Conservation (phyloP, 179 eudicot species). For the Sideroxylon spinosum region DNA sequence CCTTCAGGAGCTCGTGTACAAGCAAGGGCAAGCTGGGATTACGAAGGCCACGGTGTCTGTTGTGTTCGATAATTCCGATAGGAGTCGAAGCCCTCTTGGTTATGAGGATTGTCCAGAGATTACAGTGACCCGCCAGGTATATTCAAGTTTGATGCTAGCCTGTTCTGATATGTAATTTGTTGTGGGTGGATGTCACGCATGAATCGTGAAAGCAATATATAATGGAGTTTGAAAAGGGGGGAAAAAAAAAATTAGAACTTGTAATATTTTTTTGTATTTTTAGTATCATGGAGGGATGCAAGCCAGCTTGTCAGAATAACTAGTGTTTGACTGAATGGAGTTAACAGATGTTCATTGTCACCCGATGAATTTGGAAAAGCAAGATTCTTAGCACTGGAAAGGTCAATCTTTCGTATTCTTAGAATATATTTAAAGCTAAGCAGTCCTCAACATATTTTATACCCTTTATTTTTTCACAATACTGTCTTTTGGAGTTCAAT, state of each 20-base stretch:
- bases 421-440: too few relatives aligned
- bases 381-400: background rate
- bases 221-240: too few relatives aligned
- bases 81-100: constrained; percentile 81
- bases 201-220: too few relatives aligned
- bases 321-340: background rate
- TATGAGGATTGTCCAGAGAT: constrained; percentile 81
- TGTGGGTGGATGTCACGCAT: background rate
- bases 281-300: background rate
- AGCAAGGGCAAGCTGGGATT: constrained; percentile 98
- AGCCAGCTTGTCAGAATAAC: background rate
- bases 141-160: background rate
- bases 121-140: constrained; percentile 95
- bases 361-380: background rate
- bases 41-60: constrained; percentile 91
- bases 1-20: constrained; percentile 90
- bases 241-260: too few relatives aligned
- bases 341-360: background rate
- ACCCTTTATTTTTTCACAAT: background rate
- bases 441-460: background rate
- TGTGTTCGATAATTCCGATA: constrained; percentile 75
- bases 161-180: too few relatives aligned
- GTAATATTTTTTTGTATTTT: background rate
- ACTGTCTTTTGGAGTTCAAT: background rate
- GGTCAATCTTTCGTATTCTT: background rate